These are phyloP conservation scores for Globisporangium okanoganense DNA, from an alignment of 352 stramenopile species.

Conservation along the genomic window DNA sequence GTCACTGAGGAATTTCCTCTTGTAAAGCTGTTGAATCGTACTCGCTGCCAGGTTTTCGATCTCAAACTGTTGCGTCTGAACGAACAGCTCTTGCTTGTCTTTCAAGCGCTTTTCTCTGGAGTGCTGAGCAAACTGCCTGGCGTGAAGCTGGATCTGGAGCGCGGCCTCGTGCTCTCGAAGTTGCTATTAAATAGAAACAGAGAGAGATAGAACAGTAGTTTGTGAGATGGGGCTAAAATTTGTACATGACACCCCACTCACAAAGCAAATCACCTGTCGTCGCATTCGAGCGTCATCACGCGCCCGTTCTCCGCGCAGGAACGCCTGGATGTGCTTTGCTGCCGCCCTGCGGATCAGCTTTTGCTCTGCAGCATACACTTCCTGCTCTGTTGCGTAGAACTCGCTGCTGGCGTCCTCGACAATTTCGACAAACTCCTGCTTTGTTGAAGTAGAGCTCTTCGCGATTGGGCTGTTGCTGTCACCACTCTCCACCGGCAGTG, in stretches of 20 bases:
- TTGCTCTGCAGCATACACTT: conserved; percentile 18
- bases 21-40: conserved; percentile 36
- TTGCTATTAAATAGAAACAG: not conserved
- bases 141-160: conserved; percentile 17
- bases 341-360: conserved; percentile 22
- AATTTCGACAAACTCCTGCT: conserved; percentile 17
- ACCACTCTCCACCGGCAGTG: not conserved
- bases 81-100: conserved; percentile 15
- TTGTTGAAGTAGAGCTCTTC: not conserved
- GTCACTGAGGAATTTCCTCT: conserved; percentile 9
- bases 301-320: conserved; percentile 25
- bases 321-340: conserved; percentile 27
- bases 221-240: not conserved
- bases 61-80: conserved; percentile 28
- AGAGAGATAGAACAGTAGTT: not conserved
- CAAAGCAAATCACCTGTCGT: conserved; percentile 12
- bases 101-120: not conserved
- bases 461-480: not conserved
- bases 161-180: conserved; percentile 19
- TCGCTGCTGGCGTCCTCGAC: conserved; percentile 11
- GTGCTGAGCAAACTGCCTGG: not conserved
- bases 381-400: conserved; percentile 19
- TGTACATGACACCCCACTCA: too few species aligned
- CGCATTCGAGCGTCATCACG: conserved; percentile 16
- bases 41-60: conserved; percentile 39